Percentiles rank a stretch among this genome's conserved stretches.
Conservation (phyloP, 2,329 filamentous ascomycete species). For the Metarhizium rileyi region DNA sequence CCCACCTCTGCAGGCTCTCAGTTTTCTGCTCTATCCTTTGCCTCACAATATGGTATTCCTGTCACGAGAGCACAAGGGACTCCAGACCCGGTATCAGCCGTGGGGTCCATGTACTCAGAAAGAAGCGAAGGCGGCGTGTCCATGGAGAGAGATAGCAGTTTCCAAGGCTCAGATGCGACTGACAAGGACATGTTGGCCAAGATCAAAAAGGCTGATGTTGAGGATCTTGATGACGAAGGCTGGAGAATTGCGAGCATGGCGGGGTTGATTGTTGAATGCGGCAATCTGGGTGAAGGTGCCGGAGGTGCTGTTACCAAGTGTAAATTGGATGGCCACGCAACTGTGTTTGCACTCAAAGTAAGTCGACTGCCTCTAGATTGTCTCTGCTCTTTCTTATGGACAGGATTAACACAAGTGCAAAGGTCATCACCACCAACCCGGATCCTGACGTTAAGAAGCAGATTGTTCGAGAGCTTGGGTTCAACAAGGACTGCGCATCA, state of each 20-base stretch:
- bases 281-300: constrained; percentile 85
- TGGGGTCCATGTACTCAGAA: constrained; percentile 76
- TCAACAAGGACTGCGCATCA: constrained; percentile 95
- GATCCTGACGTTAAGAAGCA: constrained; percentile 98
- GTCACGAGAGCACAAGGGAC: constrained; percentile 55
- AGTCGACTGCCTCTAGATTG: not conserved
- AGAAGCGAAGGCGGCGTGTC: constrained; percentile 62
- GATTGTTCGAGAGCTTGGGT: constrained; percentile 89
- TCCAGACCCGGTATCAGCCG: constrained; percentile 80
- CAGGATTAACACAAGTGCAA: constrained; percentile 9
- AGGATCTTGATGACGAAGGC: constrained; percentile 88
- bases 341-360: constrained; percentile 93
- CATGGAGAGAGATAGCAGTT: constrained; percentile 77
- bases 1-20: constrained; percentile 82
- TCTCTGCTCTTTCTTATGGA: constrained; percentile 6
- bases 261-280: constrained; percentile 77
- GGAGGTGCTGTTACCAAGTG: constrained; percentile 92
- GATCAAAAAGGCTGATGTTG: constrained; percentile 77
- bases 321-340: constrained; percentile 82
- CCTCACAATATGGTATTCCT: constrained; percentile 60
- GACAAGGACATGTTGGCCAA: constrained; percentile 76
- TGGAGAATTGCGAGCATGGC: constrained; percentile 91
- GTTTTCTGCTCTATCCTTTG: constrained; percentile 75
- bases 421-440: constrained; percentile 97
- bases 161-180: constrained; percentile 66